Evolutionary conservation across 2,329 filamentous ascomycete species (phyloP), one percentile per base, ranked within the genome.

Genomic region (Fusarium anthophilum): DNA sequence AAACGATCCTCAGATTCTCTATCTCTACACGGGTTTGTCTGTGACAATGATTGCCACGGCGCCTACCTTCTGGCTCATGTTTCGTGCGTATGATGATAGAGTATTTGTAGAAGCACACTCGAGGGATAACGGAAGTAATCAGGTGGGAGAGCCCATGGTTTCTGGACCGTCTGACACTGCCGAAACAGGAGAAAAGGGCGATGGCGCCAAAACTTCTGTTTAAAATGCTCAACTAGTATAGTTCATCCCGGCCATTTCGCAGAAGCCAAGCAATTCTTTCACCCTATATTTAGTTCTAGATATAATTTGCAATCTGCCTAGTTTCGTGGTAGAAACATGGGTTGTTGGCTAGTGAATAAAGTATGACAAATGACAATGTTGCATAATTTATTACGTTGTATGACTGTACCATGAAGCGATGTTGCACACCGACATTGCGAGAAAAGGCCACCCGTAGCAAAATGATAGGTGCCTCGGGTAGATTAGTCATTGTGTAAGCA

Each of bases 11-110:
- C 57, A 60, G 13, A 60, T 51, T 30, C 35, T 60, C 0, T 60
- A 60, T 41, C 57, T 60, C 6, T 60, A 60, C 26, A 51, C 44
- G 2, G 57, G 57, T 6, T 51, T 60, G 12, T 50, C 57, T 8
- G 44, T 60, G 2, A 60, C 44, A 14, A 51, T 60, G 57, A 60
- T 60, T 26, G 8, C 24, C 3, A 60, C 44, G 3, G 57, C 57
- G 8, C 57, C 57, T 3, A 41, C 44, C 5, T 51, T 60, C 13
- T 60, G 57, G 57, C 0, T 41, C 0, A 6, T 60, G 6, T 60
- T 60, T 5, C 44, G 44, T 6, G 35, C 35, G 8, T 51, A 51
- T 26, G 57, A 60, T 51, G 44, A 60, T 24, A 59, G 35, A 32
- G 26, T 37, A 18, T 50, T 30, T 26, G 57, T 51, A 41, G 57